A percentile compares a stretch with the other conserved stretches of the same genome.
phyloP scores from a whole-genome alignment of 2,329 filamentous ascomycete genomes.

The Graphilbum fragrans region DNA sequence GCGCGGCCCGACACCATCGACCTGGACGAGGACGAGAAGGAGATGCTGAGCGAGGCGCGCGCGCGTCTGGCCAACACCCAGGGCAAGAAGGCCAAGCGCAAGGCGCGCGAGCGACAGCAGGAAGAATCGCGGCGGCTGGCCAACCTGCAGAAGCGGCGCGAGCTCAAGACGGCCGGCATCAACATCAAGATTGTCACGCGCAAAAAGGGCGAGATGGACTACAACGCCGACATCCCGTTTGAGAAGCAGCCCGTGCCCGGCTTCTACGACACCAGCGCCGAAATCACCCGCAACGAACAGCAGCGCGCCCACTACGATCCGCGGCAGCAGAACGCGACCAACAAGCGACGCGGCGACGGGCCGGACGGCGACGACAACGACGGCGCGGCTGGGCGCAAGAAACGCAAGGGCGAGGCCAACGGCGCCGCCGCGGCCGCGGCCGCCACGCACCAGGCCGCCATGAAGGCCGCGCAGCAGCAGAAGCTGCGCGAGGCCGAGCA shows the following conservation, averaged over 20 bases:
- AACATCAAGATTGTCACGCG: constrained; percentile 90
- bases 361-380: constrained; percentile 64
- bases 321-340: constrained; percentile 66
- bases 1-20: constrained; percentile 94
- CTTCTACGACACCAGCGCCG: constrained; percentile 88
- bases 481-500: constrained; percentile 93
- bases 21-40: constrained; percentile 97
- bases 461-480: constrained; percentile 89
- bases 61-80: constrained; percentile 95
- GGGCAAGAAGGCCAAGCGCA: constrained; percentile 97
- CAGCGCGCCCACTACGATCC: constrained; percentile 83
- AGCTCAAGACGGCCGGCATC: constrained; percentile 94
- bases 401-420: constrained; percentile 76
- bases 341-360: constrained; percentile 90
- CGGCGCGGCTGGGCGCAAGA: constrained; percentile 31
- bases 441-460: constrained; percentile 70
- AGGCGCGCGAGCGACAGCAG: constrained; percentile 87
- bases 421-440: constrained; percentile 39
- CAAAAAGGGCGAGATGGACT: constrained; percentile 97
- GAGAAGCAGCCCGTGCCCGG: constrained; percentile 81
- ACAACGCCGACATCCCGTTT: constrained; percentile 97
- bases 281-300: constrained; percentile 67
- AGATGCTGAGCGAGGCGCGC: constrained; percentile 96
- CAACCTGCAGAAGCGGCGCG: constrained; percentile 83
- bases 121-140: constrained; percentile 88